Evolutionary conservation across 805 yeast genomes (phyloP).

Genomic region (Wickerhamomyces rabaulensis): DNA sequence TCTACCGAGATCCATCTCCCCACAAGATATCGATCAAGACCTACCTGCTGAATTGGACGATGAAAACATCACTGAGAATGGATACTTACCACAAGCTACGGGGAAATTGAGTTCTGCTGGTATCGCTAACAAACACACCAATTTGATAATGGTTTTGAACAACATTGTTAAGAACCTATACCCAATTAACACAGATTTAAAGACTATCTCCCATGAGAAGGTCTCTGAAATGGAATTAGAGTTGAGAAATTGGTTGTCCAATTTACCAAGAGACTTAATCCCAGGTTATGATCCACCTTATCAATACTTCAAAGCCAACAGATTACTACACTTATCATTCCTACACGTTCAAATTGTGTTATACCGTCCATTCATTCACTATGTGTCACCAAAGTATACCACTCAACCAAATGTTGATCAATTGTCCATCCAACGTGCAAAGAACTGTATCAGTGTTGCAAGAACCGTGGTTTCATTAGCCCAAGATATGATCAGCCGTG

Average conservation of each 20-base stretch:
- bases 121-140: slow-evolving; percentile 83
- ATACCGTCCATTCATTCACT: slow-evolving; percentile 86
- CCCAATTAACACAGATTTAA: slow-evolving; percentile 47
- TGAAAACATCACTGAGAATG: slow-evolving; percentile 71
- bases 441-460: slow-evolving; percentile 80
- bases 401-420: slow-evolving; percentile 39
- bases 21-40: slow-evolving; percentile 83
- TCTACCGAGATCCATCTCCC: slow-evolving; percentile 69
- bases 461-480: slow-evolving; percentile 77
- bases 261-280: slow-evolving; percentile 63
- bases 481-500: slow-evolving; percentile 68
- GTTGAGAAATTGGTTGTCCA: slow-evolving; percentile 65
- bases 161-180: slow-evolving; percentile 65
- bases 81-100: slow-evolving; percentile 43
- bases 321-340: slow-evolving; percentile 65
- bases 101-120: slow-evolving; percentile 63
- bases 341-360: slow-evolving; percentile 75
- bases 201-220: slow-evolving; percentile 24
- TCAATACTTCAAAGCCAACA: slow-evolving; percentile 63
- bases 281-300: slow-evolving; percentile 68
- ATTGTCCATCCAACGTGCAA: slow-evolving; percentile 65
- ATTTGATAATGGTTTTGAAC: slow-evolving; percentile 61
- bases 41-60: slow-evolving; percentile 83
- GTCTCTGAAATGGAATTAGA: slow-evolving; percentile 65
- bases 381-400: slow-evolving; percentile 53